Evolutionary conservation across 805 yeast genomes (phyloP), one percentile per base, ranked within the genome.

Genomic region (Diddensiella santjacobensis): DNA sequence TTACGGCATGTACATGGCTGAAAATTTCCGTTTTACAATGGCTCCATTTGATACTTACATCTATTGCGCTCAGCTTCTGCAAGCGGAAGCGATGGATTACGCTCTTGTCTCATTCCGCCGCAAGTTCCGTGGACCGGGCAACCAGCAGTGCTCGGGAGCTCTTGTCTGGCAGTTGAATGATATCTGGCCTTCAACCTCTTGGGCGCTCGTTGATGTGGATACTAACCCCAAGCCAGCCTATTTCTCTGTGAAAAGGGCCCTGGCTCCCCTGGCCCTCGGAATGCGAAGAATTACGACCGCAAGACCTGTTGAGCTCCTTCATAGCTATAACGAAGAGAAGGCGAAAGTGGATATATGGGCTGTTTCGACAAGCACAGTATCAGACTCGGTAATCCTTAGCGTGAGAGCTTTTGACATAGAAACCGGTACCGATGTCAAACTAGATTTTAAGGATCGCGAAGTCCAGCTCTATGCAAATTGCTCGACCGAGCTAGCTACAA

Each of bases 101-200:
- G 79, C 79, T 4, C 66, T 71, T 41, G 59, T 67, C 41, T 63
- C 66, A 33, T 74, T 77, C 71, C 64, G 78, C 58, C 52, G 77
- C 22, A 58, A 67, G 47, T 76, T 79, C 79, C 60, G 62, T 18
- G 61, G 59, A 1, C 58, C 58, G 2, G 65, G 65, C 1, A 56
- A 62, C 33, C 61, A 73, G 26, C 58, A 63, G 17, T 56, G 61
- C 31, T 73, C 78, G 10, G 81, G 80, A 2, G 70, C 72, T 4
- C 57, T 76, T 24, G 77, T 76, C 5, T 76, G 81, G 81, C 80
- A 76, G 56, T 56, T 74, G 35, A 74, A 76, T 52, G 80, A 76
- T 55, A 71, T 75, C 46, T 74, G 78, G 75, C 79, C 79, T 1
- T 72, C 66, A 2, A 66, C 75, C 1, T 67, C 74, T 11, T 76